Conservation (phyloP, 1,139 yeast species). For the Blastobotrys capitulatus region DNA sequence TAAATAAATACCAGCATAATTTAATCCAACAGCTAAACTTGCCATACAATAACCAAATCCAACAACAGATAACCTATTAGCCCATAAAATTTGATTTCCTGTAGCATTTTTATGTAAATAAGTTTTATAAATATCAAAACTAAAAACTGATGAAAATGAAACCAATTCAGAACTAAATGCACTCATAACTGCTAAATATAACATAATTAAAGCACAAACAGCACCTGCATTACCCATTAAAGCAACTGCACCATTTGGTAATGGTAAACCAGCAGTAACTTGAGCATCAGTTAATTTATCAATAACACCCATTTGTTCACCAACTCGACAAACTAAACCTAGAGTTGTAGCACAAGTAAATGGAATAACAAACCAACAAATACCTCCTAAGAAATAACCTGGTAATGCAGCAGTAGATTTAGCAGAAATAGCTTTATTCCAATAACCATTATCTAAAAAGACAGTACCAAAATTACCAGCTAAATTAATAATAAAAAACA, state of each 20-base stretch:
- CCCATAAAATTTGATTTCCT: conserved; percentile 61
- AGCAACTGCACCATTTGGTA: conserved; percentile 84
- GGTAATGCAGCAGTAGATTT: conserved; percentile 79
- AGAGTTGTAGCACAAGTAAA: conserved; percentile 73
- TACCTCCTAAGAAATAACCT: conserved; percentile 88
- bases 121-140: conserved; percentile 77
- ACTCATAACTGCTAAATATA: conserved; percentile 71
- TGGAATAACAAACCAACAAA: conserved; percentile 90
- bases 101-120: conserved; percentile 73
- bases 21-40: conserved; percentile 74
- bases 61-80: conserved; percentile 63
- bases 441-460: conserved; percentile 82
- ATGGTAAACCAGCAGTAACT: conserved; percentile 72
- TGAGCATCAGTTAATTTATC: conserved; percentile 51
- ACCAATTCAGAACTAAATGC: conserved; percentile 70
- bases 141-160: conserved; percentile 77
- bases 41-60: conserved; percentile 68
- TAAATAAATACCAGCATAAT: conserved; percentile 78
- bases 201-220: conserved; percentile 65
- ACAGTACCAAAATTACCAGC: conserved; percentile 87
- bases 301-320: conserved; percentile 3
- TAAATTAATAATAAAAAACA: conserved; percentile 76
- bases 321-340: conserved; percentile 67
- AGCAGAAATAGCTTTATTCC: conserved; percentile 81
- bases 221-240: conserved; percentile 85